A percentile compares a stretch with the other conserved stretches of the same genome.
Conservation (phyloP, 192 early-diverging fungal genomes). For the Dissophora globulifera region DNA sequence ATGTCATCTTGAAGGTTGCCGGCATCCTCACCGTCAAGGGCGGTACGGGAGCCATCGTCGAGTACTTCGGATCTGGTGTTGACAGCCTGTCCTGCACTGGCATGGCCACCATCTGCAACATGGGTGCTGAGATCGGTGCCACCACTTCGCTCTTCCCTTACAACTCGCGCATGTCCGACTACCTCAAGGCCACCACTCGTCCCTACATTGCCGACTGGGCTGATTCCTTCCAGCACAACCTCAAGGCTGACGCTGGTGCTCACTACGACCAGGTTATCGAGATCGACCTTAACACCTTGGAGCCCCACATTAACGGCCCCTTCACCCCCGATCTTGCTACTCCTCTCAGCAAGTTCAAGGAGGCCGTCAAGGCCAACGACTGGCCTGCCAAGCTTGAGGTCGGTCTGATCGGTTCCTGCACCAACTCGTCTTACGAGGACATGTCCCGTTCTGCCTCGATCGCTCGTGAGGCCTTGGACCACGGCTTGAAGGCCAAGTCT, state of each 20-base stretch:
- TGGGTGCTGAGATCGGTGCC: slow-evolving; percentile 99
- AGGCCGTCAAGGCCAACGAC: slow-evolving; percentile 83
- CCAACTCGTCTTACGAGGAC: slow-evolving; percentile 98
- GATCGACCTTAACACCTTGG: slow-evolving; percentile 91
- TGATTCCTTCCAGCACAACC: slow-evolving; percentile 87
- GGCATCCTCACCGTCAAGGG: slow-evolving; percentile 97
- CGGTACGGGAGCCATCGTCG: slow-evolving; percentile 96
- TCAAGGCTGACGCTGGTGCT: slow-evolving; percentile 87
- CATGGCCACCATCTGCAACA: slow-evolving; percentile 99
- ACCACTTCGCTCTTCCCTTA: slow-evolving; percentile 98
- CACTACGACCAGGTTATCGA: slow-evolving; percentile 94
- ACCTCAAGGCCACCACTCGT: slow-evolving; percentile 89
- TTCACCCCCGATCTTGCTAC: slow-evolving; percentile 97
- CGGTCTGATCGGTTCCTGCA: slow-evolving; percentile 97
- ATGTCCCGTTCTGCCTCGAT: slow-evolving; percentile 94
- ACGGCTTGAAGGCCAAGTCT: slow-evolving; percentile 85
- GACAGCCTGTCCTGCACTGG: slow-evolving; percentile 95
- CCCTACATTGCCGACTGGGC: slow-evolving; percentile 81
- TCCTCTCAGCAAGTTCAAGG: slow-evolving; percentile 92
- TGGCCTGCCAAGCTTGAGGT: slow-evolving; percentile 92
- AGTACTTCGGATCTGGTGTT: slow-evolving; percentile 97
- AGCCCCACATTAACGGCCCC: slow-evolving; percentile 97
- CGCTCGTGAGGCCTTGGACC: slow-evolving; percentile 82
- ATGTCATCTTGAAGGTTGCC: slow-evolving; percentile 95
- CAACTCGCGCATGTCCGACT: slow-evolving; percentile 91